Conservation (phyloP, 1,284 basidiomycete species). For the Trametes polyzona region DNA sequence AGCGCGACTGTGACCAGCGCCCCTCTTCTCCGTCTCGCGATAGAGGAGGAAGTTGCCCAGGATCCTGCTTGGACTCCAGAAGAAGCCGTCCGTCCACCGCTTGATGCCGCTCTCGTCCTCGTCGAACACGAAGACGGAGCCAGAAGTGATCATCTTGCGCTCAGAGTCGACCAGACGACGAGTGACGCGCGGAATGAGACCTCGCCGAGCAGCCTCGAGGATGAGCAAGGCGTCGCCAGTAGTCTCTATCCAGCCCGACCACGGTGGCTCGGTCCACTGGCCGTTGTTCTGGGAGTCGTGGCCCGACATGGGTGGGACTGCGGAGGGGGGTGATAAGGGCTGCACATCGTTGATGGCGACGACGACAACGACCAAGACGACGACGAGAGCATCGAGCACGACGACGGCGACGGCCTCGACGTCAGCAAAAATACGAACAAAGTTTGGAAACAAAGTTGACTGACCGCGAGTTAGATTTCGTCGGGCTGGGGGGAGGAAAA, state of each 20-base stretch:
- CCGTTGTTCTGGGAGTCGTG: constrained; percentile 39
- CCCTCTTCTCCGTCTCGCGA: constrained; percentile 87
- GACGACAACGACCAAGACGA: constrained; percentile 2
- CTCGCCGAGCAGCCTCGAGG: constrained; percentile 90
- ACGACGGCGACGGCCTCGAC: constrained; percentile 19
- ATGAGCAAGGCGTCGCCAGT: constrained; percentile 95
- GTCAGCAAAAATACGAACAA: constrained; percentile 32
- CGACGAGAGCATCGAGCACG: constrained; percentile 15
- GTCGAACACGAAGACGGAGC: constrained; percentile 97
- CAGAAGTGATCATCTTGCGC: constrained; percentile 90
- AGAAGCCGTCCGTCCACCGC: constrained; percentile 97
- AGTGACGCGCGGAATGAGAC: constrained; percentile 92
- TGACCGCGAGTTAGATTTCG: constrained; percentile 36
- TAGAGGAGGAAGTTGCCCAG: constrained; percentile 96
- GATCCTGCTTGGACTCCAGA: constrained; percentile 89
- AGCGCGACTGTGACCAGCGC: constrained; percentile 58
- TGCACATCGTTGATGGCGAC: constrained; percentile 19
- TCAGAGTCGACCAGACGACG: constrained; percentile 92
- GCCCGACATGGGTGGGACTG: constrained; percentile 33
- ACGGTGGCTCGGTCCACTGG: constrained; percentile 82
- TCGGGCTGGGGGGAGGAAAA: constrained; percentile 34
- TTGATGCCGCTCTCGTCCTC: constrained; percentile 98
- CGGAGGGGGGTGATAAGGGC: constrained; percentile 18
- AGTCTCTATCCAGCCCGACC: constrained; percentile 92
- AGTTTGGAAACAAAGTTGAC: constrained; percentile 37